Percentiles rank a stretch among this genome's conserved stretches.
These are phyloP conservation scores for Aspergillus tubingensis DNA, from an alignment of 2,329 filamentous ascomycete species.

Conservation along the genomic window DNA sequence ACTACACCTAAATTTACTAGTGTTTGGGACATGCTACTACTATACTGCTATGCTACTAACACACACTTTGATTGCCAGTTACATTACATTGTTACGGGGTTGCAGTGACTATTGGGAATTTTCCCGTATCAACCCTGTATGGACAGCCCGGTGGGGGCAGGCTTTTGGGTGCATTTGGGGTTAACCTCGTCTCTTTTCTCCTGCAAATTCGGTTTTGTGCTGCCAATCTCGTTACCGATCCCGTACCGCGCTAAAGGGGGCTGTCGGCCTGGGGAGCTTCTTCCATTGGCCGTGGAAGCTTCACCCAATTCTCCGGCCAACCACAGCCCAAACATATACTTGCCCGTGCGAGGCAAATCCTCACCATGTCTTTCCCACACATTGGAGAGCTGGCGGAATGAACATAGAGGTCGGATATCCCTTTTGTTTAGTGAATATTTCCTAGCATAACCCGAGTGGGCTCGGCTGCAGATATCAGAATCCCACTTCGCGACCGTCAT, in stretches of 20 bases:
- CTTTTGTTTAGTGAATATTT: background rate
- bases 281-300: constrained; percentile 1
- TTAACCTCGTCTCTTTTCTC: too few relatives aligned
- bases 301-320: constrained; percentile 2
- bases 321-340: constrained; percentile 5
- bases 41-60: too few relatives aligned
- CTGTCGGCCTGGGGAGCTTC: background rate
- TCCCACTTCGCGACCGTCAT: constrained; percentile 1
- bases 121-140: background rate
- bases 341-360: constrained; percentile 4
- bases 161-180: background rate
- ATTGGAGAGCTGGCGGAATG: background rate
- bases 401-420: too few relatives aligned
- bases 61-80: background rate
- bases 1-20: background rate
- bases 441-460: background rate
- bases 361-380: background rate
- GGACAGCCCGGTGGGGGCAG: background rate
- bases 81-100: background rate
- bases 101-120: background rate
- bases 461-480: background rate
- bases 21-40: too few relatives aligned
- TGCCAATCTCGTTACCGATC: constrained; percentile 5
- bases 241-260: background rate
- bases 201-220: background rate